These are phyloP conservation scores for Fusarium buxicola DNA, from an alignment of 2,329 filamentous ascomycete species.

Conservation along the genomic window DNA sequence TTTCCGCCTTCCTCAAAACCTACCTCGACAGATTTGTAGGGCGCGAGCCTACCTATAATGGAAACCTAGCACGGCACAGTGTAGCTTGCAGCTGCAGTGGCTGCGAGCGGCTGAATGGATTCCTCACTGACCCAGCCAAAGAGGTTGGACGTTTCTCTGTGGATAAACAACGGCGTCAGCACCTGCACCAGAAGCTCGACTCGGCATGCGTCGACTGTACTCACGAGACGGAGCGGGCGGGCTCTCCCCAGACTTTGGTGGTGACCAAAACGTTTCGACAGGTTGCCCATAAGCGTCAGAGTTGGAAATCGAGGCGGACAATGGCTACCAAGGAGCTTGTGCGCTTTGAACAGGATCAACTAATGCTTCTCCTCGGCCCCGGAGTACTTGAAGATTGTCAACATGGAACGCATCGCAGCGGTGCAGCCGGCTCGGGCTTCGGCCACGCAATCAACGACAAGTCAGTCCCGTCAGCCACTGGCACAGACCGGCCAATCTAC, in stretches of 20 bases:
- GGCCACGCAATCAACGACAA: not conserved
- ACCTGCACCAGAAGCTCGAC: conserved; percentile 40
- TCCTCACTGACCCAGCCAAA: conserved; percentile 36
- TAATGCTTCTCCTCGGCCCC: conserved; percentile 16
- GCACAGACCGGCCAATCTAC: not conserved
- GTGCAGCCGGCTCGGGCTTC: too few species aligned
- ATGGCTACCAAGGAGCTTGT: not conserved
- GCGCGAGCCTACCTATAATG: conserved; percentile 15
- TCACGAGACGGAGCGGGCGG: conserved; percentile 26
- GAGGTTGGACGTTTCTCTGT: conserved; percentile 23
- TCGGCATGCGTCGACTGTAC: conserved; percentile 29
- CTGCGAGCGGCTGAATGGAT: conserved; percentile 43
- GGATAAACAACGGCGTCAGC: conserved; percentile 28
- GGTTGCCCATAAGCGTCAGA: not conserved
- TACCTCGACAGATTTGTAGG: conserved; percentile 43
- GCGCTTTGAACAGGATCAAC: not conserved
- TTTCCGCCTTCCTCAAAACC: conserved; percentile 33
- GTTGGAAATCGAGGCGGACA: conserved; percentile 3
- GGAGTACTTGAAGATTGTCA: conserved; percentile 5
- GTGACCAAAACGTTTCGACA: conserved; percentile 41
- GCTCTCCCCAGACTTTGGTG: conserved; percentile 30
- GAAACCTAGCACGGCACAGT: not conserved
- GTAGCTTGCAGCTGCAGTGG: conserved; percentile 41
- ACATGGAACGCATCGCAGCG: conserved; percentile 2
- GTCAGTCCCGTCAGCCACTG: not conserved